These are phyloP conservation scores for Tuber magnatum DNA, from an alignment of 495 filamentous ascomycete genomes.

Conservation along the genomic window DNA sequence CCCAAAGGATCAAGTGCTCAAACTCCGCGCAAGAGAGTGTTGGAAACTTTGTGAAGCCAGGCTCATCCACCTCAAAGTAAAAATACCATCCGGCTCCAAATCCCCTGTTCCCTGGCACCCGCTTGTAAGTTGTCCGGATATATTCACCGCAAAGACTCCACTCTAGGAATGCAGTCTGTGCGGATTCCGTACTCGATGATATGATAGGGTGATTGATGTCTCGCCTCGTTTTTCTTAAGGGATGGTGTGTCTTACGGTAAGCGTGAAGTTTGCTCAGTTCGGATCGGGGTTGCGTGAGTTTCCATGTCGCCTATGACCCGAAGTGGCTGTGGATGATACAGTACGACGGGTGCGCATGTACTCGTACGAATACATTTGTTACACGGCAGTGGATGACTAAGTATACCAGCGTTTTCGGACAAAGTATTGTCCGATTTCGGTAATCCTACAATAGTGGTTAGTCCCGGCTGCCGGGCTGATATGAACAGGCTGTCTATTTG, in stretches of 20 bases:
- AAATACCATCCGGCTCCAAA: too few relatives aligned
- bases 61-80: not conserved
- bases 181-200: not conserved
- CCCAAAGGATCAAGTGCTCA: not conserved
- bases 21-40: too few relatives aligned
- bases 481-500: not conserved
- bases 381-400: not conserved
- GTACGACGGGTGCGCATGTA: not conserved
- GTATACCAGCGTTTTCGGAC: not conserved
- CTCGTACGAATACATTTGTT: not conserved
- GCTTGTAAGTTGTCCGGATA: not conserved
- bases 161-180: not conserved
- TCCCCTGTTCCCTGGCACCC: not conserved
- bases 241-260: conserved; percentile 2
- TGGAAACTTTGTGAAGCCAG: not conserved
- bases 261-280: not conserved
- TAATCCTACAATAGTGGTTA: not conserved
- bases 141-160: not conserved
- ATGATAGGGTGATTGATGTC: not conserved
- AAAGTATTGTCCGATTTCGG: not conserved
- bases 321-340: not conserved
- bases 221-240: not conserved
- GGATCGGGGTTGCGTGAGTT: not conserved
- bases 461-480: not conserved
- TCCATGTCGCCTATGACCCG: not conserved